A percentile compares a stretch with the other conserved stretches of the same genome.
Evolutionary conservation across 129 eudicot species (phyloP).

Genomic region (Silybum marianum): DNA sequence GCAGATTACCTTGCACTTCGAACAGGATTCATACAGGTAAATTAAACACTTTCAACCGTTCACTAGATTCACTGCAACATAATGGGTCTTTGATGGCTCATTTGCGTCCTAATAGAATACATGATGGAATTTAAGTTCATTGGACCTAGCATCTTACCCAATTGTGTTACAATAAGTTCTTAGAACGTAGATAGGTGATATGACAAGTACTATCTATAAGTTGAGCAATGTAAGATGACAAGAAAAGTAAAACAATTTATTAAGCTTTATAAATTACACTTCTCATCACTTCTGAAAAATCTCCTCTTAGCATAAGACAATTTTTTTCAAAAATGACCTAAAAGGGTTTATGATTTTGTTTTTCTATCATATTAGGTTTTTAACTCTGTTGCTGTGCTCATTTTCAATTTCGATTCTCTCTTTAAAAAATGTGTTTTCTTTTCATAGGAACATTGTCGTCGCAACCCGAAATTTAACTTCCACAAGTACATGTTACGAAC

Average conservation of each 20-base stretch:
- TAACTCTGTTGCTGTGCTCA: not conserved
- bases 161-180: not conserved
- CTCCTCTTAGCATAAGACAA: not conserved
- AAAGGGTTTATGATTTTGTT: not conserved
- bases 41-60: not conserved
- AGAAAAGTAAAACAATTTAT: not conserved
- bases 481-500: slow-evolving; percentile 81
- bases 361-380: not conserved
- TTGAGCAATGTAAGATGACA: not conserved
- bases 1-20: slow-evolving; percentile 85
- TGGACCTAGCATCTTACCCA: not conserved
- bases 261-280: not conserved
- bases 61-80: not conserved
- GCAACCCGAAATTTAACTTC: slow-evolving; percentile 55
- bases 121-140: not conserved
- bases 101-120: not conserved
- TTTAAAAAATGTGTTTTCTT: not conserved
- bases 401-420: not conserved
- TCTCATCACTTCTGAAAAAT: not conserved
- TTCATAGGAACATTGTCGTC: slow-evolving; percentile 46
- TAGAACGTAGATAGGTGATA: not conserved
- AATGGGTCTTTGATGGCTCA: not conserved
- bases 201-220: not conserved
- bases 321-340: not conserved
- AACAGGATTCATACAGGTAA: slow-evolving; percentile 74